A percentile compares a stretch with the other conserved stretches of the same genome.
phyloP scores from a whole-genome alignment of 2,329 filamentous ascomycete species.

The Aspergillus pseudoviridinutans region DNA sequence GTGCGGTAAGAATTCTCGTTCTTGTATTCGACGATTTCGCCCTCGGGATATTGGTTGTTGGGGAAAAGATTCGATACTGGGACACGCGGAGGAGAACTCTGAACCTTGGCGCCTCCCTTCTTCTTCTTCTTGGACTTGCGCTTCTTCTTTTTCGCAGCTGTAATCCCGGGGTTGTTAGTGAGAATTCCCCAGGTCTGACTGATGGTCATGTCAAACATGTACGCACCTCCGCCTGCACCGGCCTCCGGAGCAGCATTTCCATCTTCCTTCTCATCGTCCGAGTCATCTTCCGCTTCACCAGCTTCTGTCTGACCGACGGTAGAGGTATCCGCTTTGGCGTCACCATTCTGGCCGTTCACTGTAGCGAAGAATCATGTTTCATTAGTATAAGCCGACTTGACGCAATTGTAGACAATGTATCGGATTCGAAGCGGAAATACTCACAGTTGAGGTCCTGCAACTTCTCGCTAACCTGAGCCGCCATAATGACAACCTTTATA shows the following conservation, averaged over 20 bases:
- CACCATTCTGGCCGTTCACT: conserved; percentile 39
- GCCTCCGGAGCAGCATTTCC: conserved; percentile 40
- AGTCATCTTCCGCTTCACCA: conserved; percentile 51
- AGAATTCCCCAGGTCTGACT: not conserved
- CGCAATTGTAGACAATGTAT: not conserved
- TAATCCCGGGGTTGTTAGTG: conserved; percentile 3
- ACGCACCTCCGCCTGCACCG: conserved; percentile 35
- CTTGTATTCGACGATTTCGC: conserved; percentile 72
- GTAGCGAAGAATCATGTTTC: conserved; percentile 9
- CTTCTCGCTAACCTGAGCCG: conserved; percentile 40
- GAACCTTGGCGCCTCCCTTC: conserved; percentile 56
- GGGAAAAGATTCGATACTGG: conserved; percentile 70
- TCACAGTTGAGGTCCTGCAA: conserved; percentile 39
- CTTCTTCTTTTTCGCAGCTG: conserved; percentile 70
- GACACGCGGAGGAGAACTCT: conserved; percentile 74
- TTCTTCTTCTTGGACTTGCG: conserved; percentile 73
- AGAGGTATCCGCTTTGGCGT: conserved; percentile 30
- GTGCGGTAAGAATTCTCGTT: conserved; percentile 76
- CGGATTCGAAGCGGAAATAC: conserved; percentile 10
- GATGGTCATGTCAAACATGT: not conserved
- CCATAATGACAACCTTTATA: conserved; percentile 31
- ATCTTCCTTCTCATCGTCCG: conserved; percentile 52
- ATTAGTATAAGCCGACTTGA: conserved; percentile 15
- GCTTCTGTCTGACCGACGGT: conserved; percentile 33
- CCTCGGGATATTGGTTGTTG: conserved; percentile 67